Evolutionary conservation across 139 green algal genomes (phyloP).

Genomic region (Chlamydomonas sphaeroides): DNA sequence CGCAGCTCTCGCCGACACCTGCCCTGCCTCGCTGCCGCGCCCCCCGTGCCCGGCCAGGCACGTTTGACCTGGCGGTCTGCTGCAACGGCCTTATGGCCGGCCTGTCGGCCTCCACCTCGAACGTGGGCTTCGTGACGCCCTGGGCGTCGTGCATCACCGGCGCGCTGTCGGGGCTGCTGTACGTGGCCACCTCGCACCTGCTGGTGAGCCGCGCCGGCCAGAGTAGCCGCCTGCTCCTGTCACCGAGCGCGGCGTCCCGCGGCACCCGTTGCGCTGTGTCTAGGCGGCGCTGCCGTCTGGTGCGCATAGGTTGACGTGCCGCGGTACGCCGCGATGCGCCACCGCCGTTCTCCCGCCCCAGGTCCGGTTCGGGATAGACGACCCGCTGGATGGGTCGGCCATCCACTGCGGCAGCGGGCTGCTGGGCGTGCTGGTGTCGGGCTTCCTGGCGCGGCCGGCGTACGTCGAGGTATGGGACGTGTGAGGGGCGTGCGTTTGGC

Average conservation of each 20-base stretch:
- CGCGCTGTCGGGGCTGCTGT: conserved; percentile 41
- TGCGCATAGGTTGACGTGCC: no score
- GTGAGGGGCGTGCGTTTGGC: no score
- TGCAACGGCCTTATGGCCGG: conserved; percentile 59
- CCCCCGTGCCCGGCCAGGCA: conserved; percentile 29
- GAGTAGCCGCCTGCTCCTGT: no score
- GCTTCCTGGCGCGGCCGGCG: conserved; percentile 48
- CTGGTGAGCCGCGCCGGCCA: no score
- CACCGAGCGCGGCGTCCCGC: no score
- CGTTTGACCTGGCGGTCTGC: conserved; percentile 54
- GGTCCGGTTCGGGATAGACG: conserved; percentile 50
- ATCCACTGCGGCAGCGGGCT: conserved; percentile 54
- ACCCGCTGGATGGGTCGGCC: conserved; percentile 52
- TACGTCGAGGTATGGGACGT: conserved; percentile 46
- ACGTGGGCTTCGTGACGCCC: conserved; percentile 54
- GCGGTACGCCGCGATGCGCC: no score
- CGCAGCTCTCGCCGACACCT: no score
- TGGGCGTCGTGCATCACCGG: conserved; percentile 54
- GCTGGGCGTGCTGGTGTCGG: conserved; percentile 46
- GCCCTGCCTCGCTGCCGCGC: no score
- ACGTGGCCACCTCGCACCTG: conserved; percentile 44
- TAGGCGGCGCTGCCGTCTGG: no score
- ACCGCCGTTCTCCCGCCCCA: no score
- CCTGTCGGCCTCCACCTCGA: conserved; percentile 52
- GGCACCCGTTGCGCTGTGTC: no score